phyloP scores from a whole-genome alignment of 2,329 filamentous ascomycete genomes.

The Elsinoe necatrix region DNA sequence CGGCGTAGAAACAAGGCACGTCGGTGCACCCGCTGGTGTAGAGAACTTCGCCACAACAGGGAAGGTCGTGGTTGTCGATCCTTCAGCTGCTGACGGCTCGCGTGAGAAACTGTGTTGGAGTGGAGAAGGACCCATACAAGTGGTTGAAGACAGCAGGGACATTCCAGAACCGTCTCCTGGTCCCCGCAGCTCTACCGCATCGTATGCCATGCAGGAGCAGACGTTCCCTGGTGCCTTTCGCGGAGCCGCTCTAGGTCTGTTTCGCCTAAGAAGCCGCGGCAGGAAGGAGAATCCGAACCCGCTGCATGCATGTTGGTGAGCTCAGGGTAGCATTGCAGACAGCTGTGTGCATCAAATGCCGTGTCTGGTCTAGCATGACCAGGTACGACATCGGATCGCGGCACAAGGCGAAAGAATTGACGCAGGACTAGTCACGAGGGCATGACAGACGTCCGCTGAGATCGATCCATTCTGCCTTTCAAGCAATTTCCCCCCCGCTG shows the following conservation, averaged over 20 bases:
- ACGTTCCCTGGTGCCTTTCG: not conserved
- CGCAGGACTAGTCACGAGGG: not conserved
- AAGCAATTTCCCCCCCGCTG: not conserved
- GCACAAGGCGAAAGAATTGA: not conserved
- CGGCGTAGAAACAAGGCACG: not conserved
- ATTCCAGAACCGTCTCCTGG: not conserved
- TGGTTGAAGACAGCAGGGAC: not conserved
- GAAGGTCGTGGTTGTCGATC: not conserved
- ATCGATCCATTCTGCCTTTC: not conserved
- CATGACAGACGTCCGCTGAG: not conserved
- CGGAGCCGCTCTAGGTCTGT: not conserved
- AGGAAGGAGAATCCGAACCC: not conserved
- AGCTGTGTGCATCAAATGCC: not conserved
- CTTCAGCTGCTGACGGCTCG: not conserved
- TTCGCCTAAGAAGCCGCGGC: not conserved
- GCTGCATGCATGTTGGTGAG: not conserved
- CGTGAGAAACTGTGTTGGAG: not conserved
- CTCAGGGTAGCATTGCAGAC: not conserved
- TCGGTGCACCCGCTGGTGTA: not conserved
- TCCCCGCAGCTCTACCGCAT: not conserved
- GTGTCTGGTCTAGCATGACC: not conserved
- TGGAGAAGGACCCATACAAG: not conserved
- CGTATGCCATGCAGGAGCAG: not conserved
- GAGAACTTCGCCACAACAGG: not conserved
- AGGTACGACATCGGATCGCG: not conserved